Conservation (phyloP, 495 filamentous ascomycete genomes). For the Paragyromitra xinjiangensis region DNA sequence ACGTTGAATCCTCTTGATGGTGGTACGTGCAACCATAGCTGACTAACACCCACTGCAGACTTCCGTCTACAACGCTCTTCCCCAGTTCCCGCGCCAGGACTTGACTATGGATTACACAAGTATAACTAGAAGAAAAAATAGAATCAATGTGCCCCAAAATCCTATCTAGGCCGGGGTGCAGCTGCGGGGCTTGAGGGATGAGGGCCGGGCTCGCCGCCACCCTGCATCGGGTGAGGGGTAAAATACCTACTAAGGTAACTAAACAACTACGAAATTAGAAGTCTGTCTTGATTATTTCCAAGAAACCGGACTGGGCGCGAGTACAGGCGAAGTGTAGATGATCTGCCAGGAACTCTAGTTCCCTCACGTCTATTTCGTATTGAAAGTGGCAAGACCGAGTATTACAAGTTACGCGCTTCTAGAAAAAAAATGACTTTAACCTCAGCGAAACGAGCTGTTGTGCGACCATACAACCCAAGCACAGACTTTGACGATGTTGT, state of each 20-base stretch:
- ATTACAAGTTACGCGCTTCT: not conserved
- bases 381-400: conserved; percentile 7
- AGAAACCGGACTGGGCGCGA: no score
- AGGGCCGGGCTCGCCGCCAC: not conserved
- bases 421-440: conserved; percentile 15
- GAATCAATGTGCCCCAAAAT: no score
- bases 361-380: not conserved
- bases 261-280: not conserved
- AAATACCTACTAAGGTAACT: not conserved
- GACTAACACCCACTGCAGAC: not conserved
- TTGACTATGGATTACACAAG: no score
- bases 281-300: no score
- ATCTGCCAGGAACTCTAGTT: no score
- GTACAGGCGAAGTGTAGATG: no score
- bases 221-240: not conserved
- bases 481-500: conserved; percentile 38
- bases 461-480: conserved; percentile 36
- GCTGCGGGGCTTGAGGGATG: not conserved
- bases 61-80: not conserved
- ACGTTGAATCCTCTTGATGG: conserved; percentile 13
- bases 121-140: no score
- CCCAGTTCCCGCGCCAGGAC: no score
- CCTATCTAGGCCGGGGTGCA: not conserved
- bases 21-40: conserved; percentile 12
- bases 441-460: conserved; percentile 3